Base-by-base conservation (phyloP, 169 alveolate species). In the Cryptosporidium bovis region DNA sequence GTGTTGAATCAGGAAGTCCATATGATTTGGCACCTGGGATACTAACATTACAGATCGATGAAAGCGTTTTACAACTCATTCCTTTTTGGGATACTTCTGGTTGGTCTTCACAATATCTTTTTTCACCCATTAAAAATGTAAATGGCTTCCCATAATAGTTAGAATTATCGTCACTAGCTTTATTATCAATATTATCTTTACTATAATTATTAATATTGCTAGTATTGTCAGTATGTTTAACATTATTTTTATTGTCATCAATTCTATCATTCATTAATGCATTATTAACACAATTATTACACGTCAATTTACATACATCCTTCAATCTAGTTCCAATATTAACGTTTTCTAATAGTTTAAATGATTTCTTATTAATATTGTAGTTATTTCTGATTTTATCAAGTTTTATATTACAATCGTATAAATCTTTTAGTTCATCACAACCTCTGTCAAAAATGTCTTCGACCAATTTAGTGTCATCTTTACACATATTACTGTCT, bases 11-110 rank as follows among this genome's bases (percentile, higher is more conserved):
- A 18, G 83, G 83, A 24, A 69, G 67, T 46, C 83, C 83, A 33
- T 69, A 69, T 24, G 68, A 51, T 31, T 69, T 69, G 16, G 83
- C 83, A 12, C 44, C 51, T 33, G 83, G 83, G 5, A 69, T 69
- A 31, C 64, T 29, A 0, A 51, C 67, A 33, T 69, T 69, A 27
- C 83, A 69, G 68, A 69, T 89, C 12, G 68, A 64, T 5, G 91
- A 82, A 24, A 90, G 87, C 20, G 60, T 67, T 65, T 66, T 55
- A 27, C 83, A 69, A n/a, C 67, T 69, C n/a, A 53, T 53, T 55
- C 83, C 83, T 29, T 33, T 69, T 46, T 69, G 34, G 13, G 83
- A 50, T 2, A 69, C 83, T 33, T 69, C 83, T 8, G 83, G 83
- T 31, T 69, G 83, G 15, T 69, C 83, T 20, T 69, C 83, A 33